Percentiles rank a stretch among this genome's conserved stretches.
phyloP scores from a whole-genome alignment of 331 rosid species.

The Quercus lobata region DNA sequence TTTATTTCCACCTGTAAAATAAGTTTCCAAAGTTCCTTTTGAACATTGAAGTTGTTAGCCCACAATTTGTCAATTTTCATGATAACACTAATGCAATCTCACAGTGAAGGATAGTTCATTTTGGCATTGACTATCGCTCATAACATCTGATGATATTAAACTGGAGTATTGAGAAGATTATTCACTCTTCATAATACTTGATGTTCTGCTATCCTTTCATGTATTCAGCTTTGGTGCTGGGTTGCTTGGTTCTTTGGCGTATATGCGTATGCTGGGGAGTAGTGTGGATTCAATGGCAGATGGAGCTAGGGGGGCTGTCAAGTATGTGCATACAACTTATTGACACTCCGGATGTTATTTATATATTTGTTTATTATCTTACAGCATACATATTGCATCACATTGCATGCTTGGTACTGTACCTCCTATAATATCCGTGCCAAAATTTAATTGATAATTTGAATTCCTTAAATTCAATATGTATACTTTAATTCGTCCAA shows the following conservation, averaged over 20 bases:
- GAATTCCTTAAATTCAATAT: not conserved
- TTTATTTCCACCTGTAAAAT: not conserved
- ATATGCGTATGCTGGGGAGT: slow-evolving; percentile 91
- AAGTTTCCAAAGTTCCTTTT: not conserved
- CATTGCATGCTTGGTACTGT: not conserved
- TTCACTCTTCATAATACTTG: not conserved
- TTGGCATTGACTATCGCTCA: not conserved
- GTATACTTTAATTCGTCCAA: not conserved
- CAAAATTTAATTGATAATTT: not conserved
- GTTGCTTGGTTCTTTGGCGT: slow-evolving; percentile 75
- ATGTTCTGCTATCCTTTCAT: slow-evolving; percentile 19
- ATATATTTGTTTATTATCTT: not conserved
- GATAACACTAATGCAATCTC: not conserved
- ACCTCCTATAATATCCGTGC: not conserved
- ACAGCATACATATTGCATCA: not conserved
- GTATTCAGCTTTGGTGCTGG: slow-evolving; percentile 87
- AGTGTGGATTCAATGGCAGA: slow-evolving; percentile 82
- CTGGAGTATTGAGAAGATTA: not conserved
- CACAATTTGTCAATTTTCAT: not conserved
- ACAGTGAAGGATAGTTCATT: not conserved
- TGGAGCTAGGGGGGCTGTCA: slow-evolving; percentile 71
- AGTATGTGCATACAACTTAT: slow-evolving; percentile 48
- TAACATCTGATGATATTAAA: not conserved
- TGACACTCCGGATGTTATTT: slow-evolving; percentile 1
- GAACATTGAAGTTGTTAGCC: not conserved